phyloP scores from a whole-genome alignment of 1,284 basidiomycete species.

The Moesziomyces antarcticus region DNA sequence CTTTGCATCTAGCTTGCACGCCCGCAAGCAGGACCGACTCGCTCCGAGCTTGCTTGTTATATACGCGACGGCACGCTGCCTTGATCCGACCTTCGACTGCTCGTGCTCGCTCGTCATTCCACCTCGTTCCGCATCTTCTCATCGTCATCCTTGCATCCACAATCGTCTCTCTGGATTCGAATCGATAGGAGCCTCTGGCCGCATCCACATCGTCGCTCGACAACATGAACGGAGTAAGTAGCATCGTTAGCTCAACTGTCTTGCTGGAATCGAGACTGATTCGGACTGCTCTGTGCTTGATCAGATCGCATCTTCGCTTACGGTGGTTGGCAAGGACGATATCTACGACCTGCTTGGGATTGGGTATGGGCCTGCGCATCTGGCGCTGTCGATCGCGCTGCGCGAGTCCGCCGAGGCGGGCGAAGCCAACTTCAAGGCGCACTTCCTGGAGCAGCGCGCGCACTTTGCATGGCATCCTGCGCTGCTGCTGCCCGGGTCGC shows the following conservation, averaged over 20 bases:
- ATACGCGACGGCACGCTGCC: slow-evolving; percentile 2
- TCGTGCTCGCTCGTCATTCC: neutral
- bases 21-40: neutral
- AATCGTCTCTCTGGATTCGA: neutral
- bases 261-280: slow-evolving; percentile 1
- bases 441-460: slow-evolving; percentile 62
- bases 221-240: slow-evolving; percentile 38
- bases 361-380: slow-evolving; percentile 64
- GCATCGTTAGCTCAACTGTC: too few species aligned
- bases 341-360: slow-evolving; percentile 63
- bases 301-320: slow-evolving; percentile 27
- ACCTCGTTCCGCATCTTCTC: neutral
- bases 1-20: neutral
- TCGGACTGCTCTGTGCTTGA: neutral
- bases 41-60: slow-evolving; percentile 3
- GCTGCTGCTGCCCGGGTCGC: slow-evolving; percentile 64
- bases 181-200: slow-evolving; percentile 16
- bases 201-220: slow-evolving; percentile 32
- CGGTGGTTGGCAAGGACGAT: slow-evolving; percentile 32
- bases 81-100: slow-evolving; percentile 1
- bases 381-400: slow-evolving; percentile 64
- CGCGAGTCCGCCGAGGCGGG: slow-evolving; percentile 57
- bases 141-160: neutral
- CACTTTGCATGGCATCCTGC: slow-evolving; percentile 66
- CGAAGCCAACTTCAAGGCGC: slow-evolving; percentile 46